Percentiles rank a stretch among this genome's conserved stretches.
These are phyloP conservation scores for Rhypophila decipiens DNA, from an alignment of 495 filamentous ascomycete genomes.

Conservation along the genomic window DNA sequence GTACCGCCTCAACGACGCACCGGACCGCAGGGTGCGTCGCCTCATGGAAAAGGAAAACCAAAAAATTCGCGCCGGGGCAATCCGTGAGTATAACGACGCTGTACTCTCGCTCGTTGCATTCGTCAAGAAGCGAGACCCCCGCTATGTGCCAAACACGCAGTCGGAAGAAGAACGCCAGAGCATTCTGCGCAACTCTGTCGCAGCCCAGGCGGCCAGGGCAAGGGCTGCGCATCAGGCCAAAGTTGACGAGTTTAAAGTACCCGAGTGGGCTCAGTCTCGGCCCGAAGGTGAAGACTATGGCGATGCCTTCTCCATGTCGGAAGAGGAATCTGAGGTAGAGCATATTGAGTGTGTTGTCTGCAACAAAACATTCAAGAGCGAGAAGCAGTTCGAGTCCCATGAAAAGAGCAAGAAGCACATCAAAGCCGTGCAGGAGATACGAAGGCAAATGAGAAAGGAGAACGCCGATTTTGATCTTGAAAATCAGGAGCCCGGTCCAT, in stretches of 20 bases:
- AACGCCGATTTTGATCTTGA: slow-evolving; percentile 55
- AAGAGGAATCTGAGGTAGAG: slow-evolving; percentile 54
- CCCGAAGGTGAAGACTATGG: slow-evolving; percentile 35
- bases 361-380: slow-evolving; percentile 86
- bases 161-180: slow-evolving; percentile 77
- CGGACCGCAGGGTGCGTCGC: slow-evolving; percentile 74
- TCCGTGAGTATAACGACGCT: slow-evolving; percentile 86
- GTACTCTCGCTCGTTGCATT: slow-evolving; percentile 83
- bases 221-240: slow-evolving; percentile 75
- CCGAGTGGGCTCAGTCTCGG: slow-evolving; percentile 68
- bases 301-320: slow-evolving; percentile 36
- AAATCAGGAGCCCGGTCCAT: slow-evolving; percentile 14
- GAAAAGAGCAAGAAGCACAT: slow-evolving; percentile 94
- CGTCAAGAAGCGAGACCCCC: slow-evolving; percentile 86
- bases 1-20: slow-evolving; percentile 76
- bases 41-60: slow-evolving; percentile 96
- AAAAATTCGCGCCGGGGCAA: slow-evolving; percentile 70
- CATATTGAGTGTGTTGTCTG: slow-evolving; percentile 87
- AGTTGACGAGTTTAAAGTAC: slow-evolving; percentile 54
- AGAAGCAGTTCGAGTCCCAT: slow-evolving; percentile 87
- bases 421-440: slow-evolving; percentile 74
- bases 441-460: slow-evolving; percentile 75
- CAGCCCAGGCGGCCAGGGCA: slow-evolving; percentile 77
- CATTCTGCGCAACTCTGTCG: slow-evolving; percentile 66
- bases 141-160: slow-evolving; percentile 61